These are phyloP conservation scores for Penicillium olsonii DNA, from an alignment of 2,329 filamentous ascomycete genomes.

Conservation along the genomic window DNA sequence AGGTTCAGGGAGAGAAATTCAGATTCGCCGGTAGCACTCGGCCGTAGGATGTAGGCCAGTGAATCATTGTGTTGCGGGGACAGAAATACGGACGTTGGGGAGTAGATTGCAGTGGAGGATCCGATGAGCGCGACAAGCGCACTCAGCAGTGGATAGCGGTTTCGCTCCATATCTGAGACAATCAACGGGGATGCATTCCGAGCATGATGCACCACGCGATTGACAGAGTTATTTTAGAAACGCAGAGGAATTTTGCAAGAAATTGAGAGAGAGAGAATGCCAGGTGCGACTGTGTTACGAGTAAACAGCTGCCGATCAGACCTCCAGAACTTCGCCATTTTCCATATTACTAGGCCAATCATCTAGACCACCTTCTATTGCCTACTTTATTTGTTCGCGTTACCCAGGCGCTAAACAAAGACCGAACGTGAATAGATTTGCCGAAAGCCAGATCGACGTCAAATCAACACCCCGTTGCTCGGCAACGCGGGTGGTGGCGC, in stretches of 20 bases:
- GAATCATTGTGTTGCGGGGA: slow-evolving; percentile 52
- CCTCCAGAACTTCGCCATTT: background rate
- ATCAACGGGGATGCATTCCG: slow-evolving; percentile 25
- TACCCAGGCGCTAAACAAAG: slow-evolving; percentile 18
- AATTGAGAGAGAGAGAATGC: background rate
- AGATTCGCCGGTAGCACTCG: slow-evolving; percentile 46
- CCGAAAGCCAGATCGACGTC: slow-evolving; percentile 14
- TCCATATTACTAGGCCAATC: slow-evolving; percentile 14
- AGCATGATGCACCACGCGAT: slow-evolving; percentile 26
- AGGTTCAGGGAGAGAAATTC: slow-evolving; percentile 68
- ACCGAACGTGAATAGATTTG: slow-evolving; percentile 17
- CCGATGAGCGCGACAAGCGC: slow-evolving; percentile 23
- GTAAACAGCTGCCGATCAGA: slow-evolving; percentile 5
- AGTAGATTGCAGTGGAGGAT: slow-evolving; percentile 60
- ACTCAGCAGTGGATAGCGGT: slow-evolving; percentile 10
- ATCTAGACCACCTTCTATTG: background rate
- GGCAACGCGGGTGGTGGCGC: slow-evolving; percentile 16
- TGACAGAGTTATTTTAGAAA: slow-evolving; percentile 13
- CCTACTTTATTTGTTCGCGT: slow-evolving; percentile 6
- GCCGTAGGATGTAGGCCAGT: slow-evolving; percentile 70
- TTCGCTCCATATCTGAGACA: slow-evolving; percentile 29
- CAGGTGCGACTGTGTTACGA: background rate
- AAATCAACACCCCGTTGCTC: slow-evolving; percentile 21
- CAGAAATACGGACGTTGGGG: slow-evolving; percentile 71
- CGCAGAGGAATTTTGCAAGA: too few relatives aligned